Base-by-base conservation (phyloP, 306 rosid species). In the Prunus armeniaca region DNA sequence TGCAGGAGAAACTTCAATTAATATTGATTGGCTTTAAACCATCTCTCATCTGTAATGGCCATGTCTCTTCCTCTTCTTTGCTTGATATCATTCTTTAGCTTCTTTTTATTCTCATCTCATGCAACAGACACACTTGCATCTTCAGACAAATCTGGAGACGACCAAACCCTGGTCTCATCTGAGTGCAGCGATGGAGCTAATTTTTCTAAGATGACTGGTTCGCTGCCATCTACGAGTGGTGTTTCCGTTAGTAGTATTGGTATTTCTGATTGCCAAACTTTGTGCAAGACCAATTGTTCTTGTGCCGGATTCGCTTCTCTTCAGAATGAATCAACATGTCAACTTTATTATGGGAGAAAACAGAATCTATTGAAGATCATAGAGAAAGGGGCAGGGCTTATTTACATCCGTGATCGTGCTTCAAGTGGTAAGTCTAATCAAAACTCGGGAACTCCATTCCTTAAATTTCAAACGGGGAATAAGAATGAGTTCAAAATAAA, bases 211-310 rank as follows among this genome's bases (percentile, higher is more conserved):
- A 49, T 50, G 60, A 74, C 50, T 64, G 78, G 78, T 47, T 47
- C 45, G 12, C 19, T 74, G 14, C 62, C 63, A 28, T 63, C 71
- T 27, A 7, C 8, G 2, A 34, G 41, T 34, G 8, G 41, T 5
- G 41, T 34, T 34, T 34, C 41, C 8, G 41, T 34, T 5, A 34
- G 41, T 6, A 3, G 20, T 13, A 3, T 49, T 8, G n/a, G 34
- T 17, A 27, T 7, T 63, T 3, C 1, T 63, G 78, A 64, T 7
- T 74, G 78, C 19, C 32, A 62, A 49, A 32, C 69, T 3, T 25
- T 74, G 32, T 74, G 78, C 62, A 51, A 65, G 68, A 63, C 24
- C 71, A 74, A 74, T 50, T 74, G 78, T 74, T 74, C 78, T 28
- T 74, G 78, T 64, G 28, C 51, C n/a, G 63, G 63, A 45, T 74